Evolutionary conservation across 225 moss, liverwort and hornwort genomes (phyloP).

Genomic region (Pleurozium schreberi): DNA sequence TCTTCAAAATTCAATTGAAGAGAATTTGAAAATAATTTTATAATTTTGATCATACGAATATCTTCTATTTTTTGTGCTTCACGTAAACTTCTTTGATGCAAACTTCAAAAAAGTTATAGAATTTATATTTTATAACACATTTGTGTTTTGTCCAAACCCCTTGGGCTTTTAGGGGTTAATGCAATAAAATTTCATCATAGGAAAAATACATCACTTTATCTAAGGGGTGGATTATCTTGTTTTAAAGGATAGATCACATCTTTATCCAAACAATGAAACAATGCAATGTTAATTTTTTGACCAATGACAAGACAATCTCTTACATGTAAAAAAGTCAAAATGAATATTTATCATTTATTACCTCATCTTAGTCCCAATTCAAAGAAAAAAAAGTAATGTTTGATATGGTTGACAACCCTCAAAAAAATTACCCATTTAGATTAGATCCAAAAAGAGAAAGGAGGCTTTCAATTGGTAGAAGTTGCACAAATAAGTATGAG

Average conservation of each 20-base stretch:
- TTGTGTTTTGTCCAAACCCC: too few species aligned
- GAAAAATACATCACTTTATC: fast-evolving
- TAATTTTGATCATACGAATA: too few species aligned
- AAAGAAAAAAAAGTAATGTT: background rate
- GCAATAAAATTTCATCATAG: background rate
- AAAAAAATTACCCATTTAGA: background rate
- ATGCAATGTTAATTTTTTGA: background rate
- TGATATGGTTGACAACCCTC: background rate
- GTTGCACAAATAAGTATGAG: background rate
- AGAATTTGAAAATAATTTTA: too few species aligned
- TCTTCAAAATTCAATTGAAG: too few species aligned
- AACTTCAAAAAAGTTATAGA: too few species aligned
- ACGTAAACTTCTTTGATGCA: too few species aligned
- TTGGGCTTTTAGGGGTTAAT: too few species aligned
- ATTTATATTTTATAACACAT: too few species aligned
- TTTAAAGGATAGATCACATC: background rate
- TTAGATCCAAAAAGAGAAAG: fast-evolving
- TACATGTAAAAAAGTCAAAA: background rate
- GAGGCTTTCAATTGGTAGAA: background rate
- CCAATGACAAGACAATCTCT: background rate
- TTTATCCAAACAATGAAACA: background rate
- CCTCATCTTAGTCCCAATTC: background rate
- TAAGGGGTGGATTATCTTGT: background rate
- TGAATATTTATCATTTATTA: background rate
- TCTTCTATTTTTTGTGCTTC: too few species aligned